A percentile compares a stretch with the other conserved stretches of the same genome.
phyloP scores from a whole-genome alignment of 225 moss, liverwort and hornwort genomes.

The Lunularia cruciata region DNA sequence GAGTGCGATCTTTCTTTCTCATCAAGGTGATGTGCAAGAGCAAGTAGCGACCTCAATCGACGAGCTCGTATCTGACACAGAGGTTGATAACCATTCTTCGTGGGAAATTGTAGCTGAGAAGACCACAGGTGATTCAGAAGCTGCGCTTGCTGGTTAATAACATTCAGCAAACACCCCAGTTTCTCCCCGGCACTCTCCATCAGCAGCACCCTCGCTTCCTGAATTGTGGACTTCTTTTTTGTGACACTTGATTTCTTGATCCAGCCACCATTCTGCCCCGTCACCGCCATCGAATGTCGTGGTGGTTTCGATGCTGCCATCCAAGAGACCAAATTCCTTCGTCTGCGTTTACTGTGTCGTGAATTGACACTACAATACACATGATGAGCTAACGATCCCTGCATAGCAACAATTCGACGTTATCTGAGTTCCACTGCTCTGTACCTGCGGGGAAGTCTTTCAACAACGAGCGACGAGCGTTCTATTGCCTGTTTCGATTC shows the following conservation, averaged over 20 bases:
- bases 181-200: conserved; percentile 16
- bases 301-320: neutral
- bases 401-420: too few species aligned
- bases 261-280: neutral
- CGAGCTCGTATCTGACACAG: conserved; percentile 8
- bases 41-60: conserved; percentile 18
- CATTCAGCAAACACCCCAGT: conserved; percentile 22
- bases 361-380: too few species aligned
- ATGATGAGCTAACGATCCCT: too few species aligned
- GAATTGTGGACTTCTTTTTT: neutral
- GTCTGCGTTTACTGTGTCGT: neutral
- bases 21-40: conserved; percentile 27
- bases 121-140: conserved; percentile 4
- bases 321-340: neutral
- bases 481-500: too few species aligned
- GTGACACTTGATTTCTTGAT: neutral
- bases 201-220: neutral
- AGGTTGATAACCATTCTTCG: neutral
- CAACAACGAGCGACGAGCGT: too few species aligned
- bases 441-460: too few species aligned
- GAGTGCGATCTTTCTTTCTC: conserved; percentile 18
- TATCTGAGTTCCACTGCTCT: too few species aligned
- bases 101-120: conserved; percentile 5
- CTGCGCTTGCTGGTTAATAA: conserved; percentile 15
- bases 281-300: too few species aligned